These are phyloP conservation scores for Achlya hypogyna DNA, from an alignment of 352 stramenopile species.

Conservation along the genomic window DNA sequence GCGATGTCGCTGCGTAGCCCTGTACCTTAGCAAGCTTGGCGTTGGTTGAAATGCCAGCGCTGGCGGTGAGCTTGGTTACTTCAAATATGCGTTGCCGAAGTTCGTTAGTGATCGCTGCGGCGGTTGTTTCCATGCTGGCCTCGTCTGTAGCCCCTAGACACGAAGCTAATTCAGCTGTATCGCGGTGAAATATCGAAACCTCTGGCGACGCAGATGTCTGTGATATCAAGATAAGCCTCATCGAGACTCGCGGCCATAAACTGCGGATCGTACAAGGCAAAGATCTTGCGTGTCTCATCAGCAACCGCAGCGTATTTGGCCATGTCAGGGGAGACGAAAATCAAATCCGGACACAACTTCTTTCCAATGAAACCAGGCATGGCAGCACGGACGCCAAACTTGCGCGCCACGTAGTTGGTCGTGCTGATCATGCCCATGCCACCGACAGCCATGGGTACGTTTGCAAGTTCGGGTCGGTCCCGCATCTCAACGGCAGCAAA, in stretches of 20 bases:
- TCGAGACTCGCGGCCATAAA: conserved; percentile 88
- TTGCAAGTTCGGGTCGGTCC: conserved; percentile 76
- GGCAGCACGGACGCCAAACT: conserved; percentile 90
- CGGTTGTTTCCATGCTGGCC: conserved; percentile 29
- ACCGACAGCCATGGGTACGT: conserved; percentile 89
- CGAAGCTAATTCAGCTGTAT: not conserved
- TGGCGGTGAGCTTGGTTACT: conserved; percentile 89
- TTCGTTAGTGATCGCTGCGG: conserved; percentile 57
- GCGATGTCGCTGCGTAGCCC: not conserved
- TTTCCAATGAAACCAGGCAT: conserved; percentile 96
- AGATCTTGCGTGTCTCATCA: conserved; percentile 65
- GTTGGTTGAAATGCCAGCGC: conserved; percentile 88
- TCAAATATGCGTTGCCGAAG: conserved; percentile 77
- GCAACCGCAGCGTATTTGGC: conserved; percentile 83
- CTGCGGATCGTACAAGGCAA: conserved; percentile 90
- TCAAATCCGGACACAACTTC: conserved; percentile 88
- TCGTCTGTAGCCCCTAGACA: not conserved
- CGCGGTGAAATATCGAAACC: not conserved
- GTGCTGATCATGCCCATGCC: conserved; percentile 92
- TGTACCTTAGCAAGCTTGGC: conserved; percentile 88
- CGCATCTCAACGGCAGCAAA: conserved; percentile 94
- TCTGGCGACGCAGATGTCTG: conserved; percentile 24
- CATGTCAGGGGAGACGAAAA: conserved; percentile 90
- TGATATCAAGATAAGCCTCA: conserved; percentile 93
- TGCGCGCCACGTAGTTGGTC: conserved; percentile 91